A percentile compares a stretch with the other conserved stretches of the same genome.
Conservation (phyloP, 176 grass and related monocot species). For the Cenchrus americanus region DNA sequence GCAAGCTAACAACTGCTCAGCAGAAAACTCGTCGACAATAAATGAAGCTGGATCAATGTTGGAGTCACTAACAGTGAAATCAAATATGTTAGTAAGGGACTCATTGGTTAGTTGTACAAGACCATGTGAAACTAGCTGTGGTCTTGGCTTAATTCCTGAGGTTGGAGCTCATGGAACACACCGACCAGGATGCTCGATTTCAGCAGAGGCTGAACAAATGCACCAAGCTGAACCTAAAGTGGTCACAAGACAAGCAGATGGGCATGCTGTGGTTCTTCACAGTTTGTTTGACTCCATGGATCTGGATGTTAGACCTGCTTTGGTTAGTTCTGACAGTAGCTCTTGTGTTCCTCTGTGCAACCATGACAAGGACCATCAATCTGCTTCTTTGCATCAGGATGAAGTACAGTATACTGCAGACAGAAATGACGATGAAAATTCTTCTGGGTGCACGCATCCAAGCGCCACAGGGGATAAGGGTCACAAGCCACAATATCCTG, state of each 20-base stretch:
- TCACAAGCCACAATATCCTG: conserved; percentile 41
- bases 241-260: conserved; percentile 31
- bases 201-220: conserved; percentile 47
- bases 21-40: conserved; percentile 32
- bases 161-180: conserved; percentile 35
- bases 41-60: conserved; percentile 31
- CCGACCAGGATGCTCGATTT: conserved; percentile 23
- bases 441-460: conserved; percentile 55
- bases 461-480: conserved; percentile 50
- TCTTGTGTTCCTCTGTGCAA: conserved; percentile 54
- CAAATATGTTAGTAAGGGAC: conserved; percentile 44
- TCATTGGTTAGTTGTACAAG: conserved; percentile 18
- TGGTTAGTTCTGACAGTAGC: conserved; percentile 71
- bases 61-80: conserved; percentile 53
- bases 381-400: conserved; percentile 36
- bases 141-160: conserved; percentile 46
- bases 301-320: conserved; percentile 49
- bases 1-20: not conserved
- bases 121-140: conserved; percentile 17
- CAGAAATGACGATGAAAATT: conserved; percentile 79
- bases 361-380: conserved; percentile 44
- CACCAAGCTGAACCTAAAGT: conserved; percentile 34
- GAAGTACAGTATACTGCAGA: conserved; percentile 54
- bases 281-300: conserved; percentile 49
- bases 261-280: conserved; percentile 32